These are phyloP conservation scores for Aureobasidium leucospermi DNA, from an alignment of 2,329 filamentous ascomycete genomes.

Conservation along the genomic window DNA sequence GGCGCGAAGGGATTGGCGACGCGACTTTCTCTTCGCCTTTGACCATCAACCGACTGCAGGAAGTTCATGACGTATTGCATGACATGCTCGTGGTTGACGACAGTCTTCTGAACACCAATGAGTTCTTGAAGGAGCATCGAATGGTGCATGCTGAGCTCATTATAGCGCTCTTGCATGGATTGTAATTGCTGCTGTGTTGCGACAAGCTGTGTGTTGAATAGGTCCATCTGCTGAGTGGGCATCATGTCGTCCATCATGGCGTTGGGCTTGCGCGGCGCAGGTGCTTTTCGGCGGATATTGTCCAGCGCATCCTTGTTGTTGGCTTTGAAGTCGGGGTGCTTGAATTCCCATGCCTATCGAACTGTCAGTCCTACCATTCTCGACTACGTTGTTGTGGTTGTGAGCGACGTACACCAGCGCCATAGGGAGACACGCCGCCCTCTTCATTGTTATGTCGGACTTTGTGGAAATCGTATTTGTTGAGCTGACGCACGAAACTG, in stretches of 20 bases:
- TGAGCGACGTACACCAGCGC: constrained; percentile 56
- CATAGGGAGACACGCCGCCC: constrained; percentile 72
- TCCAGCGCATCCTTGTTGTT: constrained; percentile 96
- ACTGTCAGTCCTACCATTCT: constrained; percentile 23
- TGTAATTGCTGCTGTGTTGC: constrained; percentile 92
- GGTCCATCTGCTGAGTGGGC: constrained; percentile 78
- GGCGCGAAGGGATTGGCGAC: constrained; percentile 33
- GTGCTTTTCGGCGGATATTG: constrained; percentile 92
- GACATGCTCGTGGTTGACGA: constrained; percentile 63
- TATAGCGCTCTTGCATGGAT: constrained; percentile 74
- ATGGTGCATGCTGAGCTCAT: constrained; percentile 64
- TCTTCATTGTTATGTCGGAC: constrained; percentile 87
- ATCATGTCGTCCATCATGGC: constrained; percentile 63
- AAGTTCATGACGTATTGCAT: constrained; percentile 67
- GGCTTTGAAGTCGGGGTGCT: constrained; percentile 90
- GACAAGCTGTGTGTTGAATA: constrained; percentile 79
- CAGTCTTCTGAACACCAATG: constrained; percentile 60
- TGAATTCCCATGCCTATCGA: constrained; percentile 82
- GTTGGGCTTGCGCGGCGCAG: constrained; percentile 71
- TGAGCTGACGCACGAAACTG: constrained; percentile 89
- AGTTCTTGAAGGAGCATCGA: constrained; percentile 58
- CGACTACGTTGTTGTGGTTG: neutral
- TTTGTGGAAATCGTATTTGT: constrained; percentile 99
- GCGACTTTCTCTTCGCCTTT: constrained; percentile 56
- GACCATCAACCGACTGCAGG: constrained; percentile 56